Evolutionary conservation across 306 rosid species (phyloP).

Genomic region (Vigna radiata): DNA sequence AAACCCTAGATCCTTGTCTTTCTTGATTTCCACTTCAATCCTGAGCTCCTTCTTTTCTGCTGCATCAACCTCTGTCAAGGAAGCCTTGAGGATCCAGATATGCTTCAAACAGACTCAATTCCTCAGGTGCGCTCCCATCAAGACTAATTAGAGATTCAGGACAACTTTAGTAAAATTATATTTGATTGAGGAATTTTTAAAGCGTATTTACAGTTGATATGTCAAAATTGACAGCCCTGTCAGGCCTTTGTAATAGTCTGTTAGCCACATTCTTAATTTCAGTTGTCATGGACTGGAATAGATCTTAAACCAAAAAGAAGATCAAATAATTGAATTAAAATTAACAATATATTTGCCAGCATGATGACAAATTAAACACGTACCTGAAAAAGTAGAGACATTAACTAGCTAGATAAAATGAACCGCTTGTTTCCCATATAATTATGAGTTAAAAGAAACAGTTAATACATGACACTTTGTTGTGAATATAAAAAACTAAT

Average conservation of each 20-base stretch:
- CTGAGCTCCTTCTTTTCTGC: no score
- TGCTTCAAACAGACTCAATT: no score
- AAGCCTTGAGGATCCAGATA: no score
- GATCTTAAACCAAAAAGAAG: constrained; percentile 63
- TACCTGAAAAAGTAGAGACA: constrained; percentile 95
- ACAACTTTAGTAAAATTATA: constrained; percentile 18
- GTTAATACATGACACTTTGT: constrained; percentile 8
- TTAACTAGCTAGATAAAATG: constrained; percentile 89
- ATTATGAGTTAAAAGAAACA: constrained; percentile 57
- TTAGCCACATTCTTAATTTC: constrained; percentile 53
- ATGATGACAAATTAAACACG: constrained; percentile 29
- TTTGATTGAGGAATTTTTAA: constrained; percentile 33
- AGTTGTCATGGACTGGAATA: constrained; percentile 79
- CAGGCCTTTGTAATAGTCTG: constrained; percentile 55
- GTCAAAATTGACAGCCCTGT: constrained; percentile 69
- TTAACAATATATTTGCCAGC: constrained; percentile 4
- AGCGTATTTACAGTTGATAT: constrained; percentile 56
- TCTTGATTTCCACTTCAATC: no score
- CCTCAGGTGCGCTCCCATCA: no score
- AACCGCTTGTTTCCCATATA: constrained; percentile 97
- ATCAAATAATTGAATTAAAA: constrained; percentile 26
- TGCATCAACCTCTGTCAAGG: no score
- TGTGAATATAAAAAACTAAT: neutral
- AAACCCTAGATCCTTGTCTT: no score
- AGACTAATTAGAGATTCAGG: neutral